These are phyloP conservation scores for Pyropia yezoensis DNA, from an alignment of 23 red algal species.

Conservation along the genomic window DNA sequence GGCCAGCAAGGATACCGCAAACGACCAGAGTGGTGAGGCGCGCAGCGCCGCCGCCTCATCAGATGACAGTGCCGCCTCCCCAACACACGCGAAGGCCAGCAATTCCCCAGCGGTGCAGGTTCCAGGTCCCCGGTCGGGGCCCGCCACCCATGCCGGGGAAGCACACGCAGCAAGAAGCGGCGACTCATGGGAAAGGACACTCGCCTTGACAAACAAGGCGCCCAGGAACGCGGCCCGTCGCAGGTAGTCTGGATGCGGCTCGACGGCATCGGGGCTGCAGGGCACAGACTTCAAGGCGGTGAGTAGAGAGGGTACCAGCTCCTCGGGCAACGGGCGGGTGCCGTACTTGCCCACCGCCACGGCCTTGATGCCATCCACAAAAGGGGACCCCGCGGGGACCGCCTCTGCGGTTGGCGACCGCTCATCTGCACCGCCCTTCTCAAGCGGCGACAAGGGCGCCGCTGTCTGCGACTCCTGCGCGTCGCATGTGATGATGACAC, in stretches of 20 bases:
- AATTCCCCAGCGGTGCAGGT: neutral
- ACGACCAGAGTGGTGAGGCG: neutral
- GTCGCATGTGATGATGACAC: too few relatives aligned
- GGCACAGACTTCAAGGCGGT: neutral
- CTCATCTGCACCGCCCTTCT: too few relatives aligned
- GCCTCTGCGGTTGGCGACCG: too few relatives aligned
- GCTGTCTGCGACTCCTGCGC: too few relatives aligned
- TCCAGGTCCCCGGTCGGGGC: neutral
- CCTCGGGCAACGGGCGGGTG: slow-evolving; percentile 10
- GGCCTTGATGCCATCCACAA: slow-evolving; percentile 49
- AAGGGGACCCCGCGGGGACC: slow-evolving; percentile 7
- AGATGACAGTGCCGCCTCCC: neutral
- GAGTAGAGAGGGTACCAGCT: slow-evolving; percentile 1
- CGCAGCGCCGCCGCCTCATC: neutral
- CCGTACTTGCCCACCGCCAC: slow-evolving; percentile 75
- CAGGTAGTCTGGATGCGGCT: slow-evolving; percentile 12
- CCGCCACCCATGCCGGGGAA: neutral
- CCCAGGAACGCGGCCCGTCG: slow-evolving; percentile 46
- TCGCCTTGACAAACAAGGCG: slow-evolving; percentile 42
- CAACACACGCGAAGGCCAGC: neutral
- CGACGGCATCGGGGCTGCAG: neutral
- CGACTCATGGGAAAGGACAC: slow-evolving; percentile 12
- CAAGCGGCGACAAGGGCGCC: too few relatives aligned
- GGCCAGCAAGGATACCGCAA: slow-evolving; percentile 22
- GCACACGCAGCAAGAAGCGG: slow-evolving; percentile 14